Evolutionary conservation across 768 basidiomycete genomes (phyloP), one percentile per base, ranked within the genome.

Genomic region (Rhodocollybia butyracea): DNA sequence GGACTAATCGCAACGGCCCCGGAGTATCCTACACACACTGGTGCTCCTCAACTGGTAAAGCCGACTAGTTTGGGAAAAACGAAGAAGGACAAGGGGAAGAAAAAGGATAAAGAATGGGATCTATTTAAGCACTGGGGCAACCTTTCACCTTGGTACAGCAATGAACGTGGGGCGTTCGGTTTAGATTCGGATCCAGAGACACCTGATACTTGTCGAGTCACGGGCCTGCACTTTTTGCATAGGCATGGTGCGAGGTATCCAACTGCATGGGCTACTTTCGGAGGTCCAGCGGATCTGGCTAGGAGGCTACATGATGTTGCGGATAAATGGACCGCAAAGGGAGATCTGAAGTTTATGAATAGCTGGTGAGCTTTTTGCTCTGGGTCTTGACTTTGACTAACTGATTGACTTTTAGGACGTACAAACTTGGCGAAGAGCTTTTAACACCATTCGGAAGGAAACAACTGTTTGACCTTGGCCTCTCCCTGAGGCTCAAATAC

Each of bases 361-460:
- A 77, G 80, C 27, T 97, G 94, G 93, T 89, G 45, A 32, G 80
- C 66, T 60, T 62, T 30, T 41, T 55, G 43, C 63, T 6, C 57
- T 22, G 13, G 41, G 30, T 26, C 36, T 50, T n/a, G 15, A 36
- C 40, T 13, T 8, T 11, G 41, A 27, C 7, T 15, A 38, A 31
- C 41, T 48, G 41, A 38, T 52, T 51, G 48, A 57, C 34, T 26
- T 51, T 12, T 59, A 91, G 91, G 94, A 85, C 88, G 5, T 95
- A 93, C 70, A 89, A 90, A 62, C 82, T 98, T 2, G 95, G 94
- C 13, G 86, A 87, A 73, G 94, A 97, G 74, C 86, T 91, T 30
- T 72, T 95, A 57, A 94, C 93, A n/a, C 91, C 93, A 0, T 95
- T 95, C 58, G 93, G 94, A 45, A 76, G 94, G 46, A 84, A 90